These are phyloP conservation scores for Fusarium virguliforme DNA, from an alignment of 2,329 filamentous ascomycete genomes.

Conservation along the genomic window DNA sequence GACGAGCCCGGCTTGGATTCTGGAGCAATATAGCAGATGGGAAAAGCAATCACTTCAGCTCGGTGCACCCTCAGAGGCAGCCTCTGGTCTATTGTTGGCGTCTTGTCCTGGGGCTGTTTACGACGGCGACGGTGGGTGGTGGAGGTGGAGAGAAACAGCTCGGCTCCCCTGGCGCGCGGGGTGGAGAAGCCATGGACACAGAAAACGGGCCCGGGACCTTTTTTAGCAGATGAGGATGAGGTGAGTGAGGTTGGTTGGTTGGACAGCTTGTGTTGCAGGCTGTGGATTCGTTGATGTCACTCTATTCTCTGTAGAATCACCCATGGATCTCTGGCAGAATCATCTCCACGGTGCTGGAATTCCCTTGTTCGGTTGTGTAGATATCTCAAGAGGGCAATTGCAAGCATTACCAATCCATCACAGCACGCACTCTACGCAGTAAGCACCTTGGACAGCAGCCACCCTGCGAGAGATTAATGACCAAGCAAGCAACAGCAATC, in stretches of 20 bases:
- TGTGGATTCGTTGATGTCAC: conserved; percentile 9
- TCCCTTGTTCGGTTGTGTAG: neutral
- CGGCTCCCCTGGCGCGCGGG: conserved; percentile 36
- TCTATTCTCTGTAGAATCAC: neutral
- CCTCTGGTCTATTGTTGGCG: conserved; percentile 45
- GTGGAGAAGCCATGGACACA: conserved; percentile 28
- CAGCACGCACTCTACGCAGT: neutral
- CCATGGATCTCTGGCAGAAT: neutral
- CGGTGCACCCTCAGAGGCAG: conserved; percentile 30
- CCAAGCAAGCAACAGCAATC: conserved; percentile 10
- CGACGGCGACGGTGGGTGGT: conserved; percentile 42
- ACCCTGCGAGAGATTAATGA: conserved; percentile 5
- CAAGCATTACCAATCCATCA: conserved; percentile 18
- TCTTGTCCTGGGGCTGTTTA: conserved; percentile 32
- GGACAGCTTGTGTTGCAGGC: conserved; percentile 28
- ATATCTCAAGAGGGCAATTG: conserved; percentile 31
- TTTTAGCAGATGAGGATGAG: conserved; percentile 46
- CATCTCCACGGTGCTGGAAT: neutral
- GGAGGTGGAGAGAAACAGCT: conserved; percentile 35
- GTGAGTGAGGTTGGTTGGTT: conserved; percentile 34
- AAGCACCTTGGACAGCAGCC: neutral
- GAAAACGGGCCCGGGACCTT: conserved; percentile 35
- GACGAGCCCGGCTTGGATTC: neutral
- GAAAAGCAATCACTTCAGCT: conserved; percentile 13
- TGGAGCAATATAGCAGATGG: neutral